Evolutionary conservation across 306 rosid species (phyloP).

Genomic region (Trifolium subterraneum): DNA sequence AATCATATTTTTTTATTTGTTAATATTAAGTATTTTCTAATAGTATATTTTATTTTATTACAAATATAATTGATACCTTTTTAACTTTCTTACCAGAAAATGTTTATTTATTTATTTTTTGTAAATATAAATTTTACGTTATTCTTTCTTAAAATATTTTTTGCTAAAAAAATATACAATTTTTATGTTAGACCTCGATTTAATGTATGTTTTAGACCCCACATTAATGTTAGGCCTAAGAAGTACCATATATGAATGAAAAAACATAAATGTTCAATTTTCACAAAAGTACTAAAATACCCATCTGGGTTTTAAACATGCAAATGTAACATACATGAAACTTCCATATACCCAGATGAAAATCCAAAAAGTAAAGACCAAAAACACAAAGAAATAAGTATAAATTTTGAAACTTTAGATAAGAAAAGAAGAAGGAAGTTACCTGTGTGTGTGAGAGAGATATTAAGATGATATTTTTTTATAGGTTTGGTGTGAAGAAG

Average conservation of each 20-base stretch:
- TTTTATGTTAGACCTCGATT: too few relatives aligned
- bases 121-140: too few relatives aligned
- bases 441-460: neutral
- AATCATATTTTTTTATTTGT: too few relatives aligned
- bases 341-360: neutral
- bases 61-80: too few relatives aligned
- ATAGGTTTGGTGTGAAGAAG: conserved; percentile 10
- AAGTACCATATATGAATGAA: neutral
- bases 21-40: too few relatives aligned
- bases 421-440: conserved; percentile 13
- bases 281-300: conserved; percentile 17
- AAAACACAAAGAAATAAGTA: neutral
- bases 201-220: too few relatives aligned
- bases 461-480: neutral
- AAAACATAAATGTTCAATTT: conserved; percentile 22
- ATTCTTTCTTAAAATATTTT: too few relatives aligned
- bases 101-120: too few relatives aligned
- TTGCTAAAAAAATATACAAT: too few relatives aligned
- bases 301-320: conserved; percentile 23
- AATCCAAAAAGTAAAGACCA: neutral
- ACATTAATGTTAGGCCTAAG: conserved; percentile 3
- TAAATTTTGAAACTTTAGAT: neutral
- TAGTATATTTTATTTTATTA: too few relatives aligned
- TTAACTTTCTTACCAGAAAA: too few relatives aligned
- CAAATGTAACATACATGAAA: conserved; percentile 19